Evolutionary conservation across 108 stramenopile species (phyloP), one percentile per base, ranked within the genome.

Genomic region (Nannochloropsis oceanica): DNA sequence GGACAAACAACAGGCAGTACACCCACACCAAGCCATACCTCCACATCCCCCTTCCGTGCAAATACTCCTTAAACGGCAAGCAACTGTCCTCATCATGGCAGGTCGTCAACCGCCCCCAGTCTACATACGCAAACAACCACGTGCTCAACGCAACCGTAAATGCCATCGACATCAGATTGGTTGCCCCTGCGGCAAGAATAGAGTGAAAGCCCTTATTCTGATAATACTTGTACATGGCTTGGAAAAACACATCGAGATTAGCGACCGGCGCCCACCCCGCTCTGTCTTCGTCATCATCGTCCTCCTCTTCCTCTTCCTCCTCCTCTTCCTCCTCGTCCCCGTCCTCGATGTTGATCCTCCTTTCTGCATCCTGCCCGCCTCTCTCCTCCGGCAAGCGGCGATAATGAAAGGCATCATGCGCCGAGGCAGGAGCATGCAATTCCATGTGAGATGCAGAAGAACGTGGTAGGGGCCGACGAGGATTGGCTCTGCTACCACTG

Each of bases 71-170:
- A 80, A 91, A 93, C 91, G 92, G 84, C 20, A 87, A 84, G 87
- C 97, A 98, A 0, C 92, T 92, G 14, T 87, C 87, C 88, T 96
- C 95, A 84, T 97, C 96, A 20, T 89, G 89, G 85, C 97, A 98
- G 11, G 85, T 88, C 13, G 91, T 80, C 43, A 98, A 85, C 73
- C 88, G 89, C 13, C 43, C 86, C 96, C 96, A 98, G 86, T 98
- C 94, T 42, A 98, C 89, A 84, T 93, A 94, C 0, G 93, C 94
- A 80, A 95, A 91, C 50, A 98, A 82, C 44, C 96, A 90, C n/a
- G 95, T 89, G 8, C 94, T 94, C 8, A 96, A 88, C 88, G 92
- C 91, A 27, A 98, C 89, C 25, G 97, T 97, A 86, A 98, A 95
- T 27, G 95, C 93, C 26, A 98, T 88, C 9, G 95, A 93, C 8